Percentiles rank a stretch among this genome's conserved stretches.
These are phyloP conservation scores for Boletellus ananiceps DNA, from an alignment of 768 basidiomycete species.

Conservation along the genomic window DNA sequence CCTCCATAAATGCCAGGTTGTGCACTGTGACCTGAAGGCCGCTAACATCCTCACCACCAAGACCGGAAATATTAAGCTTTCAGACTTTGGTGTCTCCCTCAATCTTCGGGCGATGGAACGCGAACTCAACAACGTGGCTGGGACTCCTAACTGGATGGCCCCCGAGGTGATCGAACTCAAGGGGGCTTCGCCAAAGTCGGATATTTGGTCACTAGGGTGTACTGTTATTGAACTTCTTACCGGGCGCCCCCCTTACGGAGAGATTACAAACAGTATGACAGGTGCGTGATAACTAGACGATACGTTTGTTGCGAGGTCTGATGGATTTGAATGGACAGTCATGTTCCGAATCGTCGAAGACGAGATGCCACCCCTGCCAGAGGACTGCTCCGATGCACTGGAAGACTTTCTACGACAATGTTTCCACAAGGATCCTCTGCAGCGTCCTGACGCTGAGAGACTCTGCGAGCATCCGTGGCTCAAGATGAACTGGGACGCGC, in stretches of 20 bases:
- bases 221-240: constrained; percentile 93
- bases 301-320: not conserved
- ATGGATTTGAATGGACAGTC: constrained; percentile 42
- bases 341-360: constrained; percentile 99
- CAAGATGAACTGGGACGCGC: constrained; percentile 69
- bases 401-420: constrained; percentile 80
- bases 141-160: constrained; percentile 99
- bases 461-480: constrained; percentile 94
- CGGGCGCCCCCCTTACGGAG: constrained; percentile 87
- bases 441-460: constrained; percentile 78
- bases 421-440: constrained; percentile 82
- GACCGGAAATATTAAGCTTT: constrained; percentile 94
- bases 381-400: constrained; percentile 69
- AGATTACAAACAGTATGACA: constrained; percentile 86
- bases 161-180: constrained; percentile 96
- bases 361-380: constrained; percentile 80
- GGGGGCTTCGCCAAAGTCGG: constrained; percentile 88
- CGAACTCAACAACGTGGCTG: constrained; percentile 81
- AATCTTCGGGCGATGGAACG: constrained; percentile 88
- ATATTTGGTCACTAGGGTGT: constrained; percentile 95
- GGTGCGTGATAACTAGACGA: constrained; percentile 44
- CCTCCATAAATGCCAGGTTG: constrained; percentile 83
- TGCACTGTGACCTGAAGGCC: constrained; percentile 97
- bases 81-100: constrained; percentile 96
- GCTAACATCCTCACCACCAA: constrained; percentile 99